These are phyloP conservation scores for Globisporangium paddicum DNA, from an alignment of 352 stramenopile genomes.

Conservation along the genomic window DNA sequence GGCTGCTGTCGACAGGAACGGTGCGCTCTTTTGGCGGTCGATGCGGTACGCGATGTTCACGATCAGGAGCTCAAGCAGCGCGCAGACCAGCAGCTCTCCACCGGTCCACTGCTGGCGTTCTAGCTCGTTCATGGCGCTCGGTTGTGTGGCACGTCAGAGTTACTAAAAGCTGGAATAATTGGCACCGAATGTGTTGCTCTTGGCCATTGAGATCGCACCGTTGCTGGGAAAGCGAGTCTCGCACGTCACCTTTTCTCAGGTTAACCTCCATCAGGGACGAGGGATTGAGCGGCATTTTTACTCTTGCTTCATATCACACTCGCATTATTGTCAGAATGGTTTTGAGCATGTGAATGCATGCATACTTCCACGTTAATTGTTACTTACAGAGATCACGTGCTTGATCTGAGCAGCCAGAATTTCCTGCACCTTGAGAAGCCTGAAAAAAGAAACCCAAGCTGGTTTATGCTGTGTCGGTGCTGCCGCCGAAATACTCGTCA, in stretches of 20 bases:
- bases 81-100: conserved; percentile 54
- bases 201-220: background rate
- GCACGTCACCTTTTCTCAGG: background rate
- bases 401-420: no score
- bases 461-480: no score
- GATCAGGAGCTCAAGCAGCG: conserved; percentile 56
- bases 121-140: conserved; percentile 16
- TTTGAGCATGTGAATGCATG: no score
- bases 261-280: background rate
- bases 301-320: no score
- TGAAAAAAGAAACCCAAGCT: no score
- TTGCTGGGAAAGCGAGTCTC: background rate
- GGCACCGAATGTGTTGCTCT: no score
- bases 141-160: background rate
- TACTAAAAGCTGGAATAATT: background rate
- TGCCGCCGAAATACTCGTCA: conserved; percentile 59
- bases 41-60: conserved; percentile 64
- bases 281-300: background rate
- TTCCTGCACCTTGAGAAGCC: no score
- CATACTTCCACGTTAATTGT: no score
- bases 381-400: no score
- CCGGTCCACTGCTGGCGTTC: conserved; percentile 46
- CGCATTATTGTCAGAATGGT: no score
- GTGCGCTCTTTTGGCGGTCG: conserved; percentile 35
- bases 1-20: conserved; percentile 54